These are phyloP conservation scores for Parafenestella ontariensis DNA, from an alignment of 2,329 filamentous ascomycete genomes.

Conservation along the genomic window DNA sequence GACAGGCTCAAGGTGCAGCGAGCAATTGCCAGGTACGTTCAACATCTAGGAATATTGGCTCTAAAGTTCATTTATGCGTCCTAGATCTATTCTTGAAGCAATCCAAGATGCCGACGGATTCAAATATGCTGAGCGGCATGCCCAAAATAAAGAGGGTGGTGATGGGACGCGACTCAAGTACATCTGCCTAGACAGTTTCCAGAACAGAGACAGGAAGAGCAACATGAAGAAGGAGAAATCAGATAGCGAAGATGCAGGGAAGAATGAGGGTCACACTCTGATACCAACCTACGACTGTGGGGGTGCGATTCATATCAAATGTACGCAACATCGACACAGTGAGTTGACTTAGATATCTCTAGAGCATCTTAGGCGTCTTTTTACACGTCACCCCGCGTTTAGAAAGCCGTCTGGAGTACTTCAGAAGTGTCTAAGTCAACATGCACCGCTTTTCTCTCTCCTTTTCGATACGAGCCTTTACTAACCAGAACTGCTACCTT, in stretches of 20 bases:
- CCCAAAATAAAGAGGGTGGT: conserved; percentile 33
- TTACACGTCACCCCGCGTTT: neutral
- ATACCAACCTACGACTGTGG: conserved; percentile 42
- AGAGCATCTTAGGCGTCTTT: neutral
- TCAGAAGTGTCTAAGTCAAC: neutral
- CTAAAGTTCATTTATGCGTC: conserved; percentile 6
- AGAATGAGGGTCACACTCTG: neutral
- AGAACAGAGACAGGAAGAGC: conserved; percentile 37
- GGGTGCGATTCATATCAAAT: conserved; percentile 45
- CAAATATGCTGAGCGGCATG: conserved; percentile 43
- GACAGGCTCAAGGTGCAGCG: conserved; percentile 38
- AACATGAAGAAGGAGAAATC: conserved; percentile 31
- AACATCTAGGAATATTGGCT: neutral
- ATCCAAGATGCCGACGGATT: conserved; percentile 44
- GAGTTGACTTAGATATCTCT: neutral
- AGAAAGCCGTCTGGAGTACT: neutral
- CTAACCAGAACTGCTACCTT: neutral
- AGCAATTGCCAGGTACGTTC: conserved; percentile 35
- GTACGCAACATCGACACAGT: neutral
- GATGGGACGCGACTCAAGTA: conserved; percentile 44
- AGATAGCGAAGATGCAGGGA: conserved; percentile 8
- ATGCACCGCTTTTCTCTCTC: neutral
- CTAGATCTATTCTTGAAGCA: conserved; percentile 36
- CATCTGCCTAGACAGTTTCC: conserved; percentile 43
- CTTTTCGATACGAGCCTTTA: neutral